phyloP scores from a whole-genome alignment of 2,329 filamentous ascomycete genomes.

The Scedosporium dehoogii region DNA sequence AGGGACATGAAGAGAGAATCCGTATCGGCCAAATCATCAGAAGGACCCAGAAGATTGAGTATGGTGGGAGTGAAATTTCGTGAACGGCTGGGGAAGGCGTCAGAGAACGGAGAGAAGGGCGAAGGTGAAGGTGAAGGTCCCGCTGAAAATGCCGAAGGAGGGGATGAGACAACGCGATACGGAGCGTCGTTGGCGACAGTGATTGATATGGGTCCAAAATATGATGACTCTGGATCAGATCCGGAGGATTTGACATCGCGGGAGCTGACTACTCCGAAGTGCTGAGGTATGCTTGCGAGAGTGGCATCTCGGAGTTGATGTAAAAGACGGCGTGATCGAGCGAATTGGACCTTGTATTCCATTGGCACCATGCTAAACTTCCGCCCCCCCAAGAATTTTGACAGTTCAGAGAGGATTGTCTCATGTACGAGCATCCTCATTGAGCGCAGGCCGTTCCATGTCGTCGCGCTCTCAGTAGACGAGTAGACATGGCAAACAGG shows the following conservation, averaged over 20 bases:
- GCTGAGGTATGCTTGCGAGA: conserved; percentile 36
- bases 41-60: conserved; percentile 1
- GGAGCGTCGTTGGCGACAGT: conserved; percentile 19
- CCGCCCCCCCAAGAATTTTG: conserved; percentile 18
- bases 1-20: conserved; percentile 38
- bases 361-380: conserved; percentile 17
- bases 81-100: background rate
- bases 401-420: conserved; percentile 33
- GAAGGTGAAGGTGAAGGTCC: conserved; percentile 17
- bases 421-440: conserved; percentile 37
- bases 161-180: conserved; percentile 16
- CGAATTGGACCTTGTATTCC: conserved; percentile 23
- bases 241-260: conserved; percentile 20
- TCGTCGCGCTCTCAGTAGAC: conserved; percentile 31
- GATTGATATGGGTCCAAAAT: conserved; percentile 15
- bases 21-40: conserved; percentile 16
- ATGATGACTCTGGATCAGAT: conserved; percentile 7
- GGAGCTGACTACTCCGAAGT: conserved; percentile 36
- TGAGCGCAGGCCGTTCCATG: conserved; percentile 38
- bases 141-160: conserved; percentile 12
- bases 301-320: conserved; percentile 30
- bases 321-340: conserved; percentile 26
- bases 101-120: conserved; percentile 13
- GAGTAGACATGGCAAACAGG: conserved; percentile 34
- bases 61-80: background rate